Base-by-base conservation (phyloP, 225 moss, liverwort and hornwort genomes). In the Physcomitrium patens region DNA sequence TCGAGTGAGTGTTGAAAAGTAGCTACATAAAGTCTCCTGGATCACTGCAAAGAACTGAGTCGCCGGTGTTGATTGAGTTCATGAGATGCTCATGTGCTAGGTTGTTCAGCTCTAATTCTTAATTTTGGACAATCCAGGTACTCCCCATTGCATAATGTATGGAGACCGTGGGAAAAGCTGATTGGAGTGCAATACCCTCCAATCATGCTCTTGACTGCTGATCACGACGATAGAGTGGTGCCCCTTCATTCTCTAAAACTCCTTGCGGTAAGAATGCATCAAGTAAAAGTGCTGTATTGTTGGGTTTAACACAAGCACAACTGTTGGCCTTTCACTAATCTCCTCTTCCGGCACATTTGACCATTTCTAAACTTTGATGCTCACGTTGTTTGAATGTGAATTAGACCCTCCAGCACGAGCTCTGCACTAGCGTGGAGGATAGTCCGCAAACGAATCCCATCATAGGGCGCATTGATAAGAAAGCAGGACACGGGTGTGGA, bases 401-500 rank as follows among this genome's bases (percentile, higher is more conserved):
- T 67, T 72, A 87, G 87, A 84, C 84, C 27, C 79, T 87, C 44
- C 87, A 87, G 51, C 45, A 87, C 52, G 77, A 76, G 63, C 87
- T 87, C 47, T 87, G 84, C 75, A 84, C 79, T 22, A 77, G 84
- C 61, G 44, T 87, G 68, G 48, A 60, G 6, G 79, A 82, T n/a
- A 80, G 79, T 43, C 84, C 71, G 19, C 87, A 87, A 80, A 84
- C 84, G 50, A 87, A 87, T 45, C 86, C 81, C 18, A 85, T 96
- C 44, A 89, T 96, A 27, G 91, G 74, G 22, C 87, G 90, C 55
- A 93, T 96, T 60, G 96, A 89, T 13, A 78, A 80, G 28, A 96
- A 96, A 76, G 81, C 93, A 60, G 96, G 96, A 44, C 96, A 96
- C 26, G 96, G 96, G 77, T 93, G 90, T 70, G 96, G 96, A 62